Evolutionary conservation across 768 basidiomycete genomes (phyloP), one percentile per base, ranked within the genome.

Genomic region (Tylopilus intermedius): DNA sequence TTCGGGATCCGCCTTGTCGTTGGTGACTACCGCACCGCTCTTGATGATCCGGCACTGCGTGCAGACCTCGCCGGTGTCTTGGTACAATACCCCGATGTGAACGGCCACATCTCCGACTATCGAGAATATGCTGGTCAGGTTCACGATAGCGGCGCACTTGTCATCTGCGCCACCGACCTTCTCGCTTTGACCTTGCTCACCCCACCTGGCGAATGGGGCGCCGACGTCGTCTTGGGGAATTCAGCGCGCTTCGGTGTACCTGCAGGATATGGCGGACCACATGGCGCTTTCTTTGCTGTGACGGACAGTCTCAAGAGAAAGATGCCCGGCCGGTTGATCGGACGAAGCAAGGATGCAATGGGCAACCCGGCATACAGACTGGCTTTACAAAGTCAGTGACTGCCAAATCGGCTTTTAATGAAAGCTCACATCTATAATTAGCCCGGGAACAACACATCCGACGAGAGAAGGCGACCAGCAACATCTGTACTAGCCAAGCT

Each of bases 121-220:
- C 71, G 72, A 39, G 67, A 72, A 10, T 73, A 96, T 11, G 79
- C 90, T 2, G 69, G 81, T 33, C 74, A 78, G 21, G 80, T 87
- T 14, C 95, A 97, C 67, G 74, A 76, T 14, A 64, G 76, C 5
- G 88, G 89, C 27, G 93, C 80, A n/a, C 78, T 96, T 52, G 83
- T 96, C 47, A 79, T 88, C 6, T 90, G 86, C 59, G 92, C 92
- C 14, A 92, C 91, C 10, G 95, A 99, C 71, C 79, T 99, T 48
- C 79, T 99, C 38, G 92, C 95, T 2, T 75, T 98, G 67, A 92
- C 94, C 2, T 78, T 93, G 77, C 77, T 99, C 54, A 92, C 90
- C 61, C 91, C 95, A 27, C 95, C 95, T 13, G 95, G 96, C 51
- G 96, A 98, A 76, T 98, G 95, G 93, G 95, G 95, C 47, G 94